These are phyloP conservation scores for Trichoderma simmonsii DNA, from an alignment of 2,329 filamentous ascomycete genomes.

Conservation along the genomic window DNA sequence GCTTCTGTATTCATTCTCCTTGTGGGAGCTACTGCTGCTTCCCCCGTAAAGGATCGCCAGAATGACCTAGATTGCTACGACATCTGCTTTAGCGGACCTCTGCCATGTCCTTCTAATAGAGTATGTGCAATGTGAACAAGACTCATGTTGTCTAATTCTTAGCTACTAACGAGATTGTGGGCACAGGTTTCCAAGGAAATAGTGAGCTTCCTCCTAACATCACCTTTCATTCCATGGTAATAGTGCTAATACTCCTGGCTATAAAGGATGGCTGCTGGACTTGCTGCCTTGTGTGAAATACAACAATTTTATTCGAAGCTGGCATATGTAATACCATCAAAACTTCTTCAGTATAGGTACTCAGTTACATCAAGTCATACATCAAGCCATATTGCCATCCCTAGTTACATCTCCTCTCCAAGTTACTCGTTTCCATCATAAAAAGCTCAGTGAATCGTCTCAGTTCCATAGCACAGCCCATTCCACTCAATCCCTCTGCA, in stretches of 20 bases:
- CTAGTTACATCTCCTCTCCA: background rate
- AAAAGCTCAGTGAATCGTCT: background rate
- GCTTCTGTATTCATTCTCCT: no score
- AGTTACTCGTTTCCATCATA: background rate
- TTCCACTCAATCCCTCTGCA: background rate
- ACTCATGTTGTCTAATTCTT: background rate
- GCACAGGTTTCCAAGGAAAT: background rate
- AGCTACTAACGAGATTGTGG: background rate
- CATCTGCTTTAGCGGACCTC: background rate
- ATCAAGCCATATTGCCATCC: background rate
- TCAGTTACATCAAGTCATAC: background rate
- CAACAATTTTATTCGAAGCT: background rate
- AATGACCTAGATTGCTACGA: background rate
- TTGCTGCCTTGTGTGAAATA: background rate
- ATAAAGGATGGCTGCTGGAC: constrained; percentile 1
- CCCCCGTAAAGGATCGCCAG: background rate
- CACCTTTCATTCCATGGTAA: background rate
- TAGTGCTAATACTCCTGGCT: no score
- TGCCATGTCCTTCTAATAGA: constrained; percentile 6
- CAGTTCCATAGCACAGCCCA: background rate
- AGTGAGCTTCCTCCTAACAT: background rate
- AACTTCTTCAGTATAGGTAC: background rate
- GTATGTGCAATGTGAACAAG: background rate
- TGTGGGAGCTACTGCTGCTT: background rate
- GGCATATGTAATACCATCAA: background rate